Evolutionary conservation across 192 early-diverging fungal species (phyloP), one percentile per base, ranked within the genome.

Genomic region (Podila clonocystis): DNA sequence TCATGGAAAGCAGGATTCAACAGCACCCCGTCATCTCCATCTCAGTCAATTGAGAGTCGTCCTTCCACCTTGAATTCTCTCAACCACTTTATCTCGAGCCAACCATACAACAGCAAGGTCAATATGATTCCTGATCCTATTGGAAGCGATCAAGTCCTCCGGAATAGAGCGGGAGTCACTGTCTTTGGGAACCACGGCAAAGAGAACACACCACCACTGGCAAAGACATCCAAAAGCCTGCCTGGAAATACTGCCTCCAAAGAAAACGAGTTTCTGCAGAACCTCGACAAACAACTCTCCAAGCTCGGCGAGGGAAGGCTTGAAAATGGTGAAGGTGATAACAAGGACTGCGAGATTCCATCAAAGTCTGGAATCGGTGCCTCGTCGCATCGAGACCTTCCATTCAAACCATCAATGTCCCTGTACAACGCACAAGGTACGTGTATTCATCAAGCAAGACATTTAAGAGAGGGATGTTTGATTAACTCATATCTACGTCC

Each of bases 1-100:
- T 80, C 77, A 0, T 80, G 77, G 77, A 80, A 80, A 31, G 67
- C 77, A 17, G 67, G 70, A 36, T 80, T 69, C 41, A 80, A 73
- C 3, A 73, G 67, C 58, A 80, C 71, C 0, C 77, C 77, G 4
- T 80, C 77, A 45, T 80, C 77, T 0, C 77, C 77, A 19, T 63
- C 61, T 2, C 77, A 72, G 26, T 58, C 60, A 7, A 17, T 36
- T 41, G 75, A 77, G 7, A 55, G 58, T 57, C 75, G 50, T 45
- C 12, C 58, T 4, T 45, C 75, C 17, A 29, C 19, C 4, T 24
- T 77, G 48, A 77, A 24, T 36, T 62, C 33, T 68, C 58, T 1
- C 13, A 68, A 12, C 33, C 20, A 50, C 17, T 33, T 31, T 50
- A 20, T 3, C 59, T 7, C 28, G 49, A 45, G 17, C 41, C 41